Base-by-base conservation (phyloP, 2,329 filamentous ascomycete species). In the Myriangium duriaei region DNA sequence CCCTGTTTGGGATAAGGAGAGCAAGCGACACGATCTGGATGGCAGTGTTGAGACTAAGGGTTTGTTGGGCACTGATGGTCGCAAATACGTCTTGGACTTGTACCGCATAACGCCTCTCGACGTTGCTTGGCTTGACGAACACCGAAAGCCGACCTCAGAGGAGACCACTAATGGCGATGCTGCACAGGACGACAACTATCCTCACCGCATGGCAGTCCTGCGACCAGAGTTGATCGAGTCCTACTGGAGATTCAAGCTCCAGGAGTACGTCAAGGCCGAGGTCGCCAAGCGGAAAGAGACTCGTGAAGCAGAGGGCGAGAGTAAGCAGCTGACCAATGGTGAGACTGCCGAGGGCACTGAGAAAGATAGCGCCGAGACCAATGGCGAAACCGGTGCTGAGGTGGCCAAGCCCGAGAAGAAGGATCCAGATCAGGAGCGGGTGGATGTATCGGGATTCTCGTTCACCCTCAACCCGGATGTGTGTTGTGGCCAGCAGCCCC, bases 1-100 rank as follows among this genome's bases (percentile, higher is more conserved):
- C 58, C 70, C 86, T 31, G 92, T 98, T 3, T 98, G 91, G 91
- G 91, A 98, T 61, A 96, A 96, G 69, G 84, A 94, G 50, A 76
- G 79, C 48, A 81, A 86, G 61, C 76, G 81, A 44, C 86, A 94
- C 52, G 85, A 95, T 45, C 70, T 98, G 3, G 88, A 96, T 60
- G 85, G 83, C 29, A 96, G 87, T 52, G 87, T 98, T 11, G 91
- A 98, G 63, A 98, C 91, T 37, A 98, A 98, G 67, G 91, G 91
- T 37, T 68, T 98, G n/a, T 69, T 98, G 50, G 91, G 91, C 33
- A 98, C 91, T 1, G 91, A 98, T 54, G 91, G 87, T 26, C 76
- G 91, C 51, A 95, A 94, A 58, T 98, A 98, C 55, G 84, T 95
- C n/a, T 73, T 98, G 35, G 91, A 98, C 53, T 66, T 98, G 37